Conservation (phyloP, 2,329 filamentous ascomycete species). For the Claviceps maximensis region DNA sequence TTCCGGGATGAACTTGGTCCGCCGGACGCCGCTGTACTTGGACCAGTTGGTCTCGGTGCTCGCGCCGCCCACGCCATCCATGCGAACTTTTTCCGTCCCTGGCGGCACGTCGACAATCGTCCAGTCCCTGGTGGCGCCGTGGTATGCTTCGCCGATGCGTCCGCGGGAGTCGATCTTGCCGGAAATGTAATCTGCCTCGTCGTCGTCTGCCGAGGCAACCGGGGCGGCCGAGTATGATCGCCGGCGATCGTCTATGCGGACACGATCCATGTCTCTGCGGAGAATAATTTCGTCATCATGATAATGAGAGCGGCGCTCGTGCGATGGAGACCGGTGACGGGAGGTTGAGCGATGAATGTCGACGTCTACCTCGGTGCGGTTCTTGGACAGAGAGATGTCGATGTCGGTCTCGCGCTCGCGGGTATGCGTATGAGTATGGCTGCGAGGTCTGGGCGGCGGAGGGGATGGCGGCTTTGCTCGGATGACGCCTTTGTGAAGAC, state of each 20-base stretch:
- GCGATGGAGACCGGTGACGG: conserved; percentile 18
- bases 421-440: conserved; percentile 23
- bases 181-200: conserved; percentile 52
- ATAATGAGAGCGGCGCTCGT: conserved; percentile 26
- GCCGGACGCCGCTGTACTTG: conserved; percentile 63
- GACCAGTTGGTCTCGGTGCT: conserved; percentile 66
- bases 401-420: conserved; percentile 39
- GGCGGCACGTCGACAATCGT: conserved; percentile 73
- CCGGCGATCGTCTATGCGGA: conserved; percentile 30
- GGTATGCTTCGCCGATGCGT: conserved; percentile 58
- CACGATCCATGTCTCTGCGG: conserved; percentile 39
- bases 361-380: conserved; percentile 45
- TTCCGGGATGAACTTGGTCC: conserved; percentile 61
- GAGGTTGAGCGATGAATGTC: conserved; percentile 34
- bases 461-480: conserved; percentile 29
- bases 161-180: conserved; percentile 44
- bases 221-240: conserved; percentile 40
- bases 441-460: conserved; percentile 28
- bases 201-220: conserved; percentile 33
- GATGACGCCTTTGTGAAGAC: conserved; percentile 29
- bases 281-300: conserved; percentile 56
- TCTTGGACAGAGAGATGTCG: conserved; percentile 42
- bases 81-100: conserved; percentile 66
- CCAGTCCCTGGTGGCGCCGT: conserved; percentile 66
- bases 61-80: conserved; percentile 69